Base-by-base conservation (phyloP, 345 rosid genomes). In the Brassica carinata region DNA sequence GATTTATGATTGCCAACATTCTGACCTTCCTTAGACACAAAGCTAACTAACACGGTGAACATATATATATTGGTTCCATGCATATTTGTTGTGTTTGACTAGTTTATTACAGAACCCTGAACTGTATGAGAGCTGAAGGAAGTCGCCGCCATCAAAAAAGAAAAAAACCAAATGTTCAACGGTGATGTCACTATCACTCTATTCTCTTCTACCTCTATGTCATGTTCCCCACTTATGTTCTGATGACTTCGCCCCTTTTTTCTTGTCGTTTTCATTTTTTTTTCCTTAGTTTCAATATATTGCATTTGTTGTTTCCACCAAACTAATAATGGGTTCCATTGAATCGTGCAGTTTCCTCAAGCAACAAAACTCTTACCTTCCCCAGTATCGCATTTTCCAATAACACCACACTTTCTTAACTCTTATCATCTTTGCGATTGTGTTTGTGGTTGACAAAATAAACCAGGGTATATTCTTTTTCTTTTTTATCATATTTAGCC, bases 181-280 rank as follows among this genome's bases (percentile, higher is more conserved):
- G 81, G 74, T 76, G 74, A 67, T 66, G 81, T 81, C 84, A 71
- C 17, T 31, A 11, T 77, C 77, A 72, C 70, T 76, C 74, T 81
- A 65, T 76, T 76, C 68, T 76, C 77, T 66, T 38, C 68, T 68
- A 57, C 26, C 61, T 27, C 72, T 48, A 76, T 31, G 80, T 76
- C 81, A 81, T 76, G 81, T 76, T 81, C 81, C 84, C 84, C 84
- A 76, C 84, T 76, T 81, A 38, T 81, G 69, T 64, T 69, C 67
- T 76, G 77, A 71, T 55, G 61, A 55, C 72, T 76, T 76, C 1
- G 23, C 36, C 34, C 51, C 53, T 14, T 51, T 51, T 51, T 81
- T 31, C 64, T 69, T 62, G 48, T 75, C 53, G 8, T 75, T 69
- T 18, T 48, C 61, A 33, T 81, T 45, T 76, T 45, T 33, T 43